Evolutionary conservation across 2,329 filamentous ascomycete species (phyloP).

Genomic region (Colletotrichum sp.): DNA sequence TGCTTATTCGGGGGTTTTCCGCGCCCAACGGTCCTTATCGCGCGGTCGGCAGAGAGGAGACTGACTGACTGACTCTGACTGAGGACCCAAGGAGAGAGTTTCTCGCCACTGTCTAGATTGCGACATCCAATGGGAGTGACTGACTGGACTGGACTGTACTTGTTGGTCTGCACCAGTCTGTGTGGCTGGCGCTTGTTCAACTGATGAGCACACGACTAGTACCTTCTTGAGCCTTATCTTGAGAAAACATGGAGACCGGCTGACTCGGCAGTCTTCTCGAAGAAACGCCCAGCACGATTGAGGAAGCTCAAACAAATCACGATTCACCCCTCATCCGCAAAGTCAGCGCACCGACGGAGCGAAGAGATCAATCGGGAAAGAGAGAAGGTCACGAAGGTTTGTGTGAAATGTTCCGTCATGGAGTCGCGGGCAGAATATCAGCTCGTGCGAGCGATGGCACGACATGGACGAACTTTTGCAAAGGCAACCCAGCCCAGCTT

Average conservation of each 20-base stretch:
- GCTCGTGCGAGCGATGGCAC: neutral
- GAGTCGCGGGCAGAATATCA: neutral
- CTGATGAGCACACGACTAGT: neutral
- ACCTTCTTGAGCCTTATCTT: conserved; percentile 1
- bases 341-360: neutral
- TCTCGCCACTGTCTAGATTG: neutral
- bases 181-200: neutral
- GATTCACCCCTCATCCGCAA: neutral
- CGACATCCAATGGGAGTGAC: neutral
- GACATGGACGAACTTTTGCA: conserved; percentile 11
- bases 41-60: neutral
- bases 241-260: neutral
- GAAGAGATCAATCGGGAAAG: conserved; percentile 18
- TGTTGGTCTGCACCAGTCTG: neutral
- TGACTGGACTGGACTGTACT: neutral
- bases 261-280: neutral
- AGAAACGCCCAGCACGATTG: neutral
- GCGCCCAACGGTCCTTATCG: conserved; percentile 1
- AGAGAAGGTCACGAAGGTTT: neutral
- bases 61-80: neutral
- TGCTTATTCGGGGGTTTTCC: conserved; percentile 5
- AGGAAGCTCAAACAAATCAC: neutral
- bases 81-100: neutral
- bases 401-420: neutral
- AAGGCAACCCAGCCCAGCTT: neutral